These are phyloP conservation scores for Dictyostelium gargantuum DNA, from an alignment of 208 protist species.

Conservation along the genomic window DNA sequence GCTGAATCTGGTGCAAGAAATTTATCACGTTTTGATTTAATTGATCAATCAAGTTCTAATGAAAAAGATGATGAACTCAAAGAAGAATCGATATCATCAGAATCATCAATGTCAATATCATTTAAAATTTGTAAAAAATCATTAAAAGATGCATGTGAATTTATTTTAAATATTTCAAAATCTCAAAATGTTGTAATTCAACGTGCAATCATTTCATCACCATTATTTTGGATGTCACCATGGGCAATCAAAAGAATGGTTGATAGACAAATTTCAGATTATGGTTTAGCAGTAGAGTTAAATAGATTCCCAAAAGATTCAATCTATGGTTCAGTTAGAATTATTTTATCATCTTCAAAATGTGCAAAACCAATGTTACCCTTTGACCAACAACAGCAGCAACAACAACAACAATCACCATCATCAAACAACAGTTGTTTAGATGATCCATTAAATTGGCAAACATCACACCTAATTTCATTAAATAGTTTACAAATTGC, in stretches of 20 bases:
- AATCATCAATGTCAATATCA: neutral
- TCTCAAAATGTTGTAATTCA: constrained; percentile 67
- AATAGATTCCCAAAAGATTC: constrained; percentile 57
- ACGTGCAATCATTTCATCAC: constrained; percentile 64
- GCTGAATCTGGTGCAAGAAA: constrained; percentile 64
- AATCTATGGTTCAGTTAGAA: constrained; percentile 57
- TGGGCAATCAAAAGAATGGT: constrained; percentile 19
- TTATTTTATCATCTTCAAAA: constrained; percentile 12
- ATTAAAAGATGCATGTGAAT: neutral
- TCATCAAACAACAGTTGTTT: neutral
- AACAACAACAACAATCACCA: no score
- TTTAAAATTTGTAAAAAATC: neutral
- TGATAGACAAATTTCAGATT: constrained; percentile 32
- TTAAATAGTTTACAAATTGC: constrained; percentile 59
- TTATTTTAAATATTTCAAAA: constrained; percentile 41
- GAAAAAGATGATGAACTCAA: no score
- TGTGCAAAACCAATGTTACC: neutral
- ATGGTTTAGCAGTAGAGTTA: constrained; percentile 31
- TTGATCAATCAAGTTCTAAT: neutral
- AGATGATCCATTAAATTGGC: constrained; percentile 23
- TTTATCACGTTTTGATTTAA: constrained; percentile 44
- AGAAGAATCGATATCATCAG: neutral
- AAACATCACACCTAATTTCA: constrained; percentile 21
- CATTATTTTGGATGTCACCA: constrained; percentile 56
- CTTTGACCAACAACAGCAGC: no score